These are phyloP conservation scores for Trichoderma simmonsii DNA, from an alignment of 2,329 filamentous ascomycete species.

Conservation along the genomic window DNA sequence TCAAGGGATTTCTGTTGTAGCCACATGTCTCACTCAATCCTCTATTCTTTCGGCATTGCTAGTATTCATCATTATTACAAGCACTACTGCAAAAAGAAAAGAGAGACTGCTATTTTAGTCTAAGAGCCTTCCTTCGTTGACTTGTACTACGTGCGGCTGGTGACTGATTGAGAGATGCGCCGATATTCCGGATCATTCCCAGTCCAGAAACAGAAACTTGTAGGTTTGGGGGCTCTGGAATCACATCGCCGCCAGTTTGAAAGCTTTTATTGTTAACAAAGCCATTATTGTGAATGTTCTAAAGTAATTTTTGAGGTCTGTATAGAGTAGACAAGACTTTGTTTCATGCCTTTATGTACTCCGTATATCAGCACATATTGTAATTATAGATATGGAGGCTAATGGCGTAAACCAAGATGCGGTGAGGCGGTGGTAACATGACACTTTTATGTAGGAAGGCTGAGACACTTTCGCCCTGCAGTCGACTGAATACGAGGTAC, in stretches of 20 bases:
- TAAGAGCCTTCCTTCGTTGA: neutral
- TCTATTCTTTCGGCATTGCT: neutral
- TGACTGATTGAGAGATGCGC: neutral
- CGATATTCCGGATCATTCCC: neutral
- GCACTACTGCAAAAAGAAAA: neutral
- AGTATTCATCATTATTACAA: neutral
- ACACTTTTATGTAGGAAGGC: neutral
- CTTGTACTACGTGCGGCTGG: neutral
- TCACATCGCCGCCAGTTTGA: neutral
- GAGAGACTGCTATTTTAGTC: neutral
- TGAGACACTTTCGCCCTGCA: neutral
- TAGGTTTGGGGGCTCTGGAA: neutral
- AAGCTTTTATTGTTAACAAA: neutral
- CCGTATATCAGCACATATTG: neutral
- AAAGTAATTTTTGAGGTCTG: neutral
- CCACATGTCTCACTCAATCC: neutral
- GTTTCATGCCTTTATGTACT: neutral
- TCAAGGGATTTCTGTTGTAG: neutral
- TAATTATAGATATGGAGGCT: neutral
- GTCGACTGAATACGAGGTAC: neutral
- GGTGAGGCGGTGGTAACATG: neutral
- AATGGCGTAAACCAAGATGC: neutral
- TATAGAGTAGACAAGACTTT: neutral
- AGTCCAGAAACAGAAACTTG: neutral
- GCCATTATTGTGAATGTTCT: neutral